Evolutionary conservation across 176 grass and related monocot genomes (phyloP), one percentile per base, ranked within the genome.

Genomic region (Puya raimondii): DNA sequence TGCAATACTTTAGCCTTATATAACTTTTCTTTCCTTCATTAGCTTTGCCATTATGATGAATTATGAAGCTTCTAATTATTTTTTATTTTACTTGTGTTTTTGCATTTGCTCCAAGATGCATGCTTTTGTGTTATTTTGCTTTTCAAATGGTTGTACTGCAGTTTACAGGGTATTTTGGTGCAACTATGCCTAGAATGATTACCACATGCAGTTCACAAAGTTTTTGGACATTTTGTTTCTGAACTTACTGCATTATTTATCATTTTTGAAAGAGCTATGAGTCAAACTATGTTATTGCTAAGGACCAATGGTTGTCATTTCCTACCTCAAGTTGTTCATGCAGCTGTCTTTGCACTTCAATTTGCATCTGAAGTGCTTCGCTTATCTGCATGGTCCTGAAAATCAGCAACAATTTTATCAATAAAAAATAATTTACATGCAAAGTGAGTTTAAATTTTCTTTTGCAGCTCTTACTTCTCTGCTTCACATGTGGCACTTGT

Each of bases 301-400:
- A 57, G 16, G 10, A 9, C 9, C 56, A 61, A 61, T 20, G 58
- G 79, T 85, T 42, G 33, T 42, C 33, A 42, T 42, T 42, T 42
- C 33, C 33, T 68, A 96, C 91, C 91, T 96, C 87, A 16, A 96
- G 87, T 75, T 96, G 91, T 81, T 96, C 91, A 3, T 96, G 89
- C 58, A 96, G 69, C 64, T 96, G 91, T 71, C 79, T 85, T 77
- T 96, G 91, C 58, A 90, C 91, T 83, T 96, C 91, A 59, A 96
- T 88, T 81, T 96, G 87, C 91, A 96, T 90, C 72, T 96, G 91
- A 70, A 96, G 77, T 66, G 91, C 84, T 91, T 96, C 84, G 54
- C 82, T 83, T 76, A 96, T 96, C 83, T 85, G 91, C 72, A 91
- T 91, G 68, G 84, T 88, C 80, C 91, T 96, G 78, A 59, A 66